Evolutionary conservation across 495 filamentous ascomycete genomes (phyloP), one percentile per base, ranked within the genome.

Genomic region (Penicillium taxi): DNA sequence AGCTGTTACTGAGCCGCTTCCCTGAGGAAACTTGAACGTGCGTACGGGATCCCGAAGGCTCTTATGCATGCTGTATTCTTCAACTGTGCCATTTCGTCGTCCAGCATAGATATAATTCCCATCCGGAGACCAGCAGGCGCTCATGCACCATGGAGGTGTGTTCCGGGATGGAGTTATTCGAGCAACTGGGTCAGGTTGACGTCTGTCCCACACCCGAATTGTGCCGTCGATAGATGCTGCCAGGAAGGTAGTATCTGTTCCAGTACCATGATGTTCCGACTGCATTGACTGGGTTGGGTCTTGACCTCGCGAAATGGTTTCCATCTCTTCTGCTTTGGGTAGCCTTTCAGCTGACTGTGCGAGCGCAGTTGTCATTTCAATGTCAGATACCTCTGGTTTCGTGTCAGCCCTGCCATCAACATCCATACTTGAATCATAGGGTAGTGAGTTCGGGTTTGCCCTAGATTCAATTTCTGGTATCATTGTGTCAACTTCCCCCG

Each of bases 91-190:
- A 59, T 96, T 98, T 35, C 93, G 73, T 24, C 91, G 75, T 4
- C 91, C 91, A 11, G 83, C 87, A 60, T 94, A 98, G 38, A 98
- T 87, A 60, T 74, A 89, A 59, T 98, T 96, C 17, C 91, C 91
- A 60, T 94, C 84, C 2, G 88, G 88, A 42, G 81, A 88, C 91
- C 93, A 98, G 61, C 86, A 93, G n/a, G 86, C 87, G 43, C 82
- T 86, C 82, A 94, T 96, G 59, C 89, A 96, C 93, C 93, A 98
- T 6, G 88, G 91, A 2, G 93, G 88, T 5, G 81, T 79, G 34
- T 82, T 81, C 7, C 72, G 67, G n/a, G n/a, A n/a, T 35, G 83
- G 81, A 11, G 66, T 68, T 32, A 96, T 86, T 23, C 78, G 74
- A 19, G 93, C 86, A 9, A 96, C 66, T 3, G 93, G 81, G 36